Conservation (phyloP, 1,139 yeast genomes). For the Kluyveromyces sp. region DNA sequence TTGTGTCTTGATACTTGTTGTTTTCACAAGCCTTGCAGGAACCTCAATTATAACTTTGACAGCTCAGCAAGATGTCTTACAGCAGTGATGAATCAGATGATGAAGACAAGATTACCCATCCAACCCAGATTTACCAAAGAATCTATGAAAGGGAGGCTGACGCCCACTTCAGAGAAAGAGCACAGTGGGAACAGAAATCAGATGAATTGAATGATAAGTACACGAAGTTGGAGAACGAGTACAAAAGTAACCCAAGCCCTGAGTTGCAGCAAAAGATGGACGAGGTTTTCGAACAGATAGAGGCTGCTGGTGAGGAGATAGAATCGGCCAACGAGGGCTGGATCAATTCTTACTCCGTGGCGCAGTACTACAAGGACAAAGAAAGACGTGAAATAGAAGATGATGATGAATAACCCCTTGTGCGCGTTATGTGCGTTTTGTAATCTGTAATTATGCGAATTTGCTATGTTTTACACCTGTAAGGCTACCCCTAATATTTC, state of each 20-base stretch:
- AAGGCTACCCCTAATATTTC: too few relatives aligned
- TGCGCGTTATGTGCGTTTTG: background rate
- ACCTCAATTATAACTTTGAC: background rate
- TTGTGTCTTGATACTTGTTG: too few relatives aligned
- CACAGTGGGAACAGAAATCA: background rate
- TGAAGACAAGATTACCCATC: slow-evolving; percentile 4
- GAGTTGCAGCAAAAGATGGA: background rate
- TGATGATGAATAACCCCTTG: background rate
- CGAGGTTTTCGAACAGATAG: background rate
- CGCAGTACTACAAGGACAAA: slow-evolving; percentile 5
- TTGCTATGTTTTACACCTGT: too few relatives aligned
- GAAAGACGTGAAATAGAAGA: slow-evolving; percentile 3
- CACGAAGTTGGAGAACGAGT: background rate
- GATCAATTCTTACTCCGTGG: slow-evolving; percentile 6
- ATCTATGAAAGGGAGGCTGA: slow-evolving; percentile 6
- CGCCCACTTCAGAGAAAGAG: slow-evolving; percentile 1
- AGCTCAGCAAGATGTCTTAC: background rate
- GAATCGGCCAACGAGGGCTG: slow-evolving; percentile 2
- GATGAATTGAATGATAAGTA: background rate
- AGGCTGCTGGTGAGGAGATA: background rate
- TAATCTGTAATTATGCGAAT: too few relatives aligned
- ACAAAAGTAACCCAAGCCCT: background rate
- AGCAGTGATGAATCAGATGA: slow-evolving; percentile 5
- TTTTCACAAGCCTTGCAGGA: too few relatives aligned
- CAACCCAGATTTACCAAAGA: slow-evolving; percentile 4